These are phyloP conservation scores for Zygoascus sp. DNA, from an alignment of 1,139 yeast genomes.

Conservation along the genomic window DNA sequence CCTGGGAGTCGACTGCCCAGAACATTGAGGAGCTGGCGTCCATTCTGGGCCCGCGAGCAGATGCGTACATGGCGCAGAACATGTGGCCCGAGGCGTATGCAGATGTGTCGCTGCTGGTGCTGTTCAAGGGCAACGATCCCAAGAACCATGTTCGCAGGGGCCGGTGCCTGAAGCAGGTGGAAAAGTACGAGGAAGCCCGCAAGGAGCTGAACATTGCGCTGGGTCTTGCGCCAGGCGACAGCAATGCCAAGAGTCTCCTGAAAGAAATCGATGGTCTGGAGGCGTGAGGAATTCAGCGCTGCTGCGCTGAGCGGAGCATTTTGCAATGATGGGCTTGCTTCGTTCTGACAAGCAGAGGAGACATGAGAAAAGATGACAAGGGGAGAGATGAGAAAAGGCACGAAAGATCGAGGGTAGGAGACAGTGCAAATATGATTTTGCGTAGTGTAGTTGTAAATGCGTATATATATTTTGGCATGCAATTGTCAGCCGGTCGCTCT, in stretches of 20 bases:
- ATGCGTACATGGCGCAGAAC: conserved; percentile 64
- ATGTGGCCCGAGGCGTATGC: conserved; percentile 69
- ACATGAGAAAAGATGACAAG: no score
- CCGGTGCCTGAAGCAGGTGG: conserved; percentile 64
- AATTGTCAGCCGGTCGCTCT: no score
- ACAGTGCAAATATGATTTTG: no score
- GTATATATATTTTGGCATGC: no score
- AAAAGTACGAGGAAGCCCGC: conserved; percentile 66
- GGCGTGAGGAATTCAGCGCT: no score
- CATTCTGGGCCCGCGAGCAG: conserved; percentile 76
- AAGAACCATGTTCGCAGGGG: conserved; percentile 83
- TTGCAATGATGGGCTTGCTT: no score
- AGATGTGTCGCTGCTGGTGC: conserved; percentile 74
- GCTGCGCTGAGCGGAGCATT: no score
- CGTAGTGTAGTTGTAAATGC: no score
- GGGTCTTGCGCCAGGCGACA: conserved; percentile 48
- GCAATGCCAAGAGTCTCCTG: conserved; percentile 37
- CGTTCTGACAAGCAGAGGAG: no score
- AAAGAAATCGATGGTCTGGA: no score
- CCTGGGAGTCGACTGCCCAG: conserved; percentile 79
- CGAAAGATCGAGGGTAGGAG: neutral
- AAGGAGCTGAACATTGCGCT: conserved; percentile 76
- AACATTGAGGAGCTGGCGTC: conserved; percentile 72
- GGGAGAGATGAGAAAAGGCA: neutral
- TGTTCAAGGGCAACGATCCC: conserved; percentile 59